phyloP scores from a whole-genome alignment of 148 eudicot species.

The Cornus suecica region DNA sequence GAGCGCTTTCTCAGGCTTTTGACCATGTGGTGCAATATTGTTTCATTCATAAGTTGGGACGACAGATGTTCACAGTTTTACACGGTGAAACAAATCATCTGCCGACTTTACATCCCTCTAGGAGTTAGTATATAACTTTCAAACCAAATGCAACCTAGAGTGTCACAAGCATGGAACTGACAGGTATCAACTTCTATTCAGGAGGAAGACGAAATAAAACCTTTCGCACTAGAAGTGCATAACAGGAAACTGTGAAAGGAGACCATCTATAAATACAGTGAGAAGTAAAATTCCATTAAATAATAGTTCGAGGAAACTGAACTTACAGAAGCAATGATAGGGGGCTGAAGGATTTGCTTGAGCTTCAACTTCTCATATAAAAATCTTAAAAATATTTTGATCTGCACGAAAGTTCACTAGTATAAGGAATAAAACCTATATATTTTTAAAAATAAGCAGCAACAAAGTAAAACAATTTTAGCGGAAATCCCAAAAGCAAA shows the following conservation, averaged over 20 bases:
- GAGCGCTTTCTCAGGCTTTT: background rate
- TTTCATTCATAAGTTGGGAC: background rate
- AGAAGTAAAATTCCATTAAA: background rate
- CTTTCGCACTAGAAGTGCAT: background rate
- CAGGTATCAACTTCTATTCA: background rate
- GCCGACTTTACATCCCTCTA: background rate
- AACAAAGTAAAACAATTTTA: background rate
- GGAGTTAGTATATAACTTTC: background rate
- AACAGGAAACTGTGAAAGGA: background rate
- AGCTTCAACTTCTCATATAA: constrained; percentile 81
- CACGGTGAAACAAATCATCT: background rate
- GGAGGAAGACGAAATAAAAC: background rate
- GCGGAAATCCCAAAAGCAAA: background rate
- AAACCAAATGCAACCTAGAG: background rate
- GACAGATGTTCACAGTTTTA: background rate
- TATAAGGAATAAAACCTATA: background rate
- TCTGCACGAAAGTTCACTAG: constrained; percentile 39
- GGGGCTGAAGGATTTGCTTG: constrained; percentile 90
- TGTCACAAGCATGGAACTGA: background rate
- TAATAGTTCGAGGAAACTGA: constrained; percentile 1
- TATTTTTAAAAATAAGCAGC: background rate
- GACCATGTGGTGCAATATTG: background rate
- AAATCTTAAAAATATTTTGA: constrained; percentile 48
- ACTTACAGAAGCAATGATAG: constrained; percentile 95
- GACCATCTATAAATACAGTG: background rate